Conservation (phyloP, 768 basidiomycete genomes). For the Boletus pseudopeckii region DNA sequence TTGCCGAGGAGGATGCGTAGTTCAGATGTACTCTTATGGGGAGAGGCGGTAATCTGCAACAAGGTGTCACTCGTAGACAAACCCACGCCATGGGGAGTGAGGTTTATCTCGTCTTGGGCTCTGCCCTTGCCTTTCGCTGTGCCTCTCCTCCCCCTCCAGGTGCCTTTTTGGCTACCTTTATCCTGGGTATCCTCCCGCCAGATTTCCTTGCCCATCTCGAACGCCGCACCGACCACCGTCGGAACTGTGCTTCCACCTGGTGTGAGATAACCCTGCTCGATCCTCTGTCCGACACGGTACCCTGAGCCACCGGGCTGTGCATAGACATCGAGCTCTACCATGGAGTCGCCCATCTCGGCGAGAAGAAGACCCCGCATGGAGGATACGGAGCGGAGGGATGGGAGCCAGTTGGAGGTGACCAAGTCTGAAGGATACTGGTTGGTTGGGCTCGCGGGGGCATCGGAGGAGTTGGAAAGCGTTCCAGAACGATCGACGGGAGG, state of each 20-base stretch:
- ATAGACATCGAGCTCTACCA: constrained; percentile 43
- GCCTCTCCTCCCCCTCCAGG: constrained; percentile 15
- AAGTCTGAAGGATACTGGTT: constrained; percentile 8
- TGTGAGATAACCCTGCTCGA: constrained; percentile 32
- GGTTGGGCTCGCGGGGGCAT: constrained; percentile 15
- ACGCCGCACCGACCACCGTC: constrained; percentile 3
- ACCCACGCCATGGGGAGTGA: constrained; percentile 23
- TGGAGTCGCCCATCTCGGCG: constrained; percentile 46
- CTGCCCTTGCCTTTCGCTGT: constrained; percentile 5
- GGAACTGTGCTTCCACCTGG: constrained; percentile 29
- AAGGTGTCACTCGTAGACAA: constrained; percentile 49
- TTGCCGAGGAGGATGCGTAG: constrained; percentile 64
- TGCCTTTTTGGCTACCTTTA: constrained; percentile 5
- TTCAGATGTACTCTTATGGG: constrained; percentile 51
- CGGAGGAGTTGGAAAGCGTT: constrained; percentile 13
- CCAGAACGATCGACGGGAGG: constrained; percentile 15
- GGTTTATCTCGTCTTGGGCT: constrained; percentile 1
- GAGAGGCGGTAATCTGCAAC: constrained; percentile 47
- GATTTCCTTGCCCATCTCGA: constrained; percentile 19
- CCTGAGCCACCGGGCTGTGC: constrained; percentile 34
- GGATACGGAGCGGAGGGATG: constrained; percentile 32
- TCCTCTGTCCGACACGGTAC: constrained; percentile 40
- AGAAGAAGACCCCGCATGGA: constrained; percentile 47
- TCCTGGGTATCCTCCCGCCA: constrained; percentile 18
- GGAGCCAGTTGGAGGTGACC: constrained; percentile 15